These are phyloP conservation scores for Kodamaea neixiangensis DNA, from an alignment of 805 yeast species.

Conservation along the genomic window DNA sequence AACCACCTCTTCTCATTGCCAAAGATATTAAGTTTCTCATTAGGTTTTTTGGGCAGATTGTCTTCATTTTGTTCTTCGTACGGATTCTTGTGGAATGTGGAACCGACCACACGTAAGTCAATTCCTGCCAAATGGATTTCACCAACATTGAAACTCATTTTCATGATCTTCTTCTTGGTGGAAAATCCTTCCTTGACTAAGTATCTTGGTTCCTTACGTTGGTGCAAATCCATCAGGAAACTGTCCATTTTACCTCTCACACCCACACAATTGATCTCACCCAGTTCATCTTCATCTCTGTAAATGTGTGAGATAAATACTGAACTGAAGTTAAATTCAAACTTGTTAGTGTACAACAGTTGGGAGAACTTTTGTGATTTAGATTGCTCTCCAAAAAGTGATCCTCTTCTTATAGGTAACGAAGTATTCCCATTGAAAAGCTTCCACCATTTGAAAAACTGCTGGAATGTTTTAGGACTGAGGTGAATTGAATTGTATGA, in stretches of 20 bases:
- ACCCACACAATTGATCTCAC: constrained; percentile 63
- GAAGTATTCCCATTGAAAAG: constrained; percentile 78
- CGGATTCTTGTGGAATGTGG: constrained; percentile 37
- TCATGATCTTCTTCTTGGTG: constrained; percentile 49
- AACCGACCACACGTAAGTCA: constrained; percentile 61
- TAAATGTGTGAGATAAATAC: constrained; percentile 75
- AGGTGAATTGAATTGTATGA: constrained; percentile 74
- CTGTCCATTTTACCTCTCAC: constrained; percentile 48
- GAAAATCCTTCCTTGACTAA: constrained; percentile 47
- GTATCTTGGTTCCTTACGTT: constrained; percentile 38
- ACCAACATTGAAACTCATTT: constrained; percentile 67
- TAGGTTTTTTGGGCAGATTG: constrained; percentile 1
- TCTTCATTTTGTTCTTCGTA: constrained; percentile 2
- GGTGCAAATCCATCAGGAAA: constrained; percentile 43
- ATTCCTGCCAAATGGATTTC: constrained; percentile 55
- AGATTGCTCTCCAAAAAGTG: constrained; percentile 58
- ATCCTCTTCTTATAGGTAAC: constrained; percentile 77
- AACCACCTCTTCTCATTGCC: constrained; percentile 63
- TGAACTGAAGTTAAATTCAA: constrained; percentile 71
- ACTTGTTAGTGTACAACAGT: constrained; percentile 76
- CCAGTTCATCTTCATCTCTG: constrained; percentile 45
- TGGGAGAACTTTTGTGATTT: constrained; percentile 69
- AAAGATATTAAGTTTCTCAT: constrained; percentile 35
- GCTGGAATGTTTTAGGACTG: constrained; percentile 65
- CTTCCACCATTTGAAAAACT: constrained; percentile 84